Evolutionary conservation across 2,329 filamentous ascomycete species (phyloP).

Genomic region (Botrytis elliptica): DNA sequence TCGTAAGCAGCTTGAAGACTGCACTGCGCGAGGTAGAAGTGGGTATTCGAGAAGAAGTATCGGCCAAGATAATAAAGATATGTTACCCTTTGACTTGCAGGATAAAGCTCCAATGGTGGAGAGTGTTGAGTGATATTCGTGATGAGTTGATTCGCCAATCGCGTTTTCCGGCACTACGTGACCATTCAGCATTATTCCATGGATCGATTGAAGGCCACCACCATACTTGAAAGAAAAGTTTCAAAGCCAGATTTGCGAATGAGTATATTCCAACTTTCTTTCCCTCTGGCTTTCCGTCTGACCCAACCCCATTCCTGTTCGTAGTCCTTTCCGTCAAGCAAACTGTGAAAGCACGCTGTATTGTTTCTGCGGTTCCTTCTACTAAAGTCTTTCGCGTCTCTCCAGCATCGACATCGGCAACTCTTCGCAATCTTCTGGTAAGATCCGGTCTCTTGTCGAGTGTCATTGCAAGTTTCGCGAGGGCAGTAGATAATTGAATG

Average conservation of each 20-base stretch:
- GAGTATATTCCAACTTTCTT: constrained; percentile 88
- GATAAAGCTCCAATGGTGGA: constrained; percentile 77
- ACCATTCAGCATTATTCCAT: constrained; percentile 20
- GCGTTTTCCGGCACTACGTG: constrained; percentile 70
- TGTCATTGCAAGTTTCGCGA: constrained; percentile 80
- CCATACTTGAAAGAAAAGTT: constrained; percentile 77
- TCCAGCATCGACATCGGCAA: constrained; percentile 55
- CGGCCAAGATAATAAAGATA: constrained; percentile 94
- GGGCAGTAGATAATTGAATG: constrained; percentile 75
- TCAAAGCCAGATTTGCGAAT: constrained; percentile 86
- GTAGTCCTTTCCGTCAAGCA: constrained; percentile 80
- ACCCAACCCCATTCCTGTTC: constrained; percentile 51
- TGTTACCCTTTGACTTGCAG: constrained; percentile 82
- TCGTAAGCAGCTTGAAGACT: constrained; percentile 78
- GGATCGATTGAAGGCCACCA: constrained; percentile 9
- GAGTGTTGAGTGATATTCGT: constrained; percentile 82
- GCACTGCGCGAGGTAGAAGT: constrained; percentile 74
- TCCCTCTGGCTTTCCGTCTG: constrained; percentile 68
- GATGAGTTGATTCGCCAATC: constrained; percentile 84
- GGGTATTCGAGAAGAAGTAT: constrained; percentile 81
- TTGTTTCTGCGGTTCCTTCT: constrained; percentile 82
- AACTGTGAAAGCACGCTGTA: constrained; percentile 87
- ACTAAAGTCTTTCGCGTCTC: constrained; percentile 75
- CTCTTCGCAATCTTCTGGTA: constrained; percentile 58
- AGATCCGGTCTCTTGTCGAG: constrained; percentile 79